phyloP scores from a whole-genome alignment of 2,329 filamentous ascomycete species.

The Sphaerulina vaccinii region DNA sequence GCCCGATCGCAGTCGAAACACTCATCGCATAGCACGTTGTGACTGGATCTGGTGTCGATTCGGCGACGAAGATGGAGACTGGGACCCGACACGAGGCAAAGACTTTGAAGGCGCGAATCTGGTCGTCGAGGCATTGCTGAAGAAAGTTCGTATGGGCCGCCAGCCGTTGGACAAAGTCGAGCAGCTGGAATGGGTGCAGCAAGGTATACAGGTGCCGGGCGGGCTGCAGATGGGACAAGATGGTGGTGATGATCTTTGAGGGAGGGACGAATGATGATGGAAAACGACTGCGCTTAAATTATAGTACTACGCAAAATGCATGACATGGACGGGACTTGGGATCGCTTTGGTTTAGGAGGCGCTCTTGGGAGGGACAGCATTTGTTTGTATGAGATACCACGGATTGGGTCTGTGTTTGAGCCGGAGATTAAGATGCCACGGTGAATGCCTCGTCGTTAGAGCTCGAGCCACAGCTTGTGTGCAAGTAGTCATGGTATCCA shows the following conservation, averaged over 20 bases:
- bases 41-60: slow-evolving; percentile 95
- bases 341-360: background rate
- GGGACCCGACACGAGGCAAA: slow-evolving; percentile 67
- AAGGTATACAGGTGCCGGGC: slow-evolving; percentile 67
- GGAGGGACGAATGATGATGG: background rate
- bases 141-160: slow-evolving; percentile 71
- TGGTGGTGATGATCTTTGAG: slow-evolving; percentile 37
- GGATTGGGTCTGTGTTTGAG: background rate
- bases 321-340: slow-evolving; percentile 1
- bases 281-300: background rate
- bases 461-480: background rate
- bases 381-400: slow-evolving; percentile 1
- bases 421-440: background rate
- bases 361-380: background rate
- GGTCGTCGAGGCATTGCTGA: slow-evolving; percentile 80
- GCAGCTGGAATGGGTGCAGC: slow-evolving; percentile 70
- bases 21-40: slow-evolving; percentile 89
- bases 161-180: slow-evolving; percentile 74
- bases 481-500: background rate
- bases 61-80: slow-evolving; percentile 80
- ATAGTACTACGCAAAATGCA: background rate
- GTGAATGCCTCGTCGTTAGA: background rate
- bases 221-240: slow-evolving; percentile 55
- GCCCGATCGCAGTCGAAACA: slow-evolving; percentile 68
- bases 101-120: slow-evolving; percentile 72